Base-by-base conservation (phyloP, 805 yeast species). In the Pachysolen tannophilus region DNA sequence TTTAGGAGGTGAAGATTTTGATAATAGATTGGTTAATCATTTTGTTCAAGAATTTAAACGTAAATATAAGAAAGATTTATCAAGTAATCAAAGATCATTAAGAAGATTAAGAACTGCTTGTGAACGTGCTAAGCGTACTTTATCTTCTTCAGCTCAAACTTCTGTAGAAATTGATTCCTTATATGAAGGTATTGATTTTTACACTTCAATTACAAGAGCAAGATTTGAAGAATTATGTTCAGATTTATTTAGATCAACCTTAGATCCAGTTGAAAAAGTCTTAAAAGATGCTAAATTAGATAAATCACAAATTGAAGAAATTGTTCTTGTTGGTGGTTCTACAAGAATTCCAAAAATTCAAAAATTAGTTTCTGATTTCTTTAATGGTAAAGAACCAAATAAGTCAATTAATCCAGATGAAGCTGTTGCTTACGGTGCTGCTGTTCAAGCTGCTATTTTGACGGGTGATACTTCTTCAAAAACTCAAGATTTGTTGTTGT, bases 341-440 rank as follows among this genome's bases (percentile, higher is more conserved):
- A 88, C 97, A 50, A 87, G 96, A 81, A 87, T 87, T 69, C 97
- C 97, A 70, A 87, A 84, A 72, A 80, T 88, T 49, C 96, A 87
- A 72, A 87, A 86, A 69, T 75, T 88, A 56, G 95, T 87, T 34
- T 82, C 95, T 48, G 97, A 88, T 67, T 87, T 80, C 80, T 87
- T 88, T 78, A 84, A 87, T 65, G 96, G 96, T 61, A 88, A 87
- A 72, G 95, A 87, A 69, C 95, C 94, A 67, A 85, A 85, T 75
- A 83, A 79, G 71, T 84, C 95, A 36, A 87, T 87, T 66, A 87
- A 87, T 78, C 96, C 97, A 52, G 97, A 87, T 74, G 97, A 87
- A 72, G 97, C 97, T 56, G 97, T 87, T 65, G 97, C 97, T 57
- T 87, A 87, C 70, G 96, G 97, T 81, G 97, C 97, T 51, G 96